phyloP scores from a whole-genome alignment of 208 protist genomes.

The Acanthamoeba triangularis region DNA sequence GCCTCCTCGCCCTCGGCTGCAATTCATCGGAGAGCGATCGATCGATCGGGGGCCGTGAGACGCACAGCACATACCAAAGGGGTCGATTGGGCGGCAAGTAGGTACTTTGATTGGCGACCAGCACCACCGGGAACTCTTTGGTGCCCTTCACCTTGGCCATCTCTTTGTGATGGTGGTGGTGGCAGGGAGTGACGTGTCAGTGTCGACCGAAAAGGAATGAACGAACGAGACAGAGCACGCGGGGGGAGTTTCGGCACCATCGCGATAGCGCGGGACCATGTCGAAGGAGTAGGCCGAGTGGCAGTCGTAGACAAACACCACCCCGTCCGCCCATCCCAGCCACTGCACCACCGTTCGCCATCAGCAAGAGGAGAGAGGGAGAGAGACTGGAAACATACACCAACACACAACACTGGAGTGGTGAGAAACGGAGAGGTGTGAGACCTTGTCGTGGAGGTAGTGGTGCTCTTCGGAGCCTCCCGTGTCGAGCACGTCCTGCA shows the following conservation, averaged over 20 bases:
- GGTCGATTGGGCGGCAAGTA: too few species aligned
- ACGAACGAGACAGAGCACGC: not conserved
- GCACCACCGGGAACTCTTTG: slow-evolving; percentile 69
- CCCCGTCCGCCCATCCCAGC: slow-evolving; percentile 51
- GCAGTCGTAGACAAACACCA: slow-evolving; percentile 54
- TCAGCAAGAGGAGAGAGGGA: not conserved
- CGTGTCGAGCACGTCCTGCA: slow-evolving; percentile 55
- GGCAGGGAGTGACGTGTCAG: not conserved
- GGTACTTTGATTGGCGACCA: slow-evolving; percentile 54
- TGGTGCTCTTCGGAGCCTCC: slow-evolving; percentile 48
- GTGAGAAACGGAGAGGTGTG: not conserved
- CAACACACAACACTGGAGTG: not conserved
- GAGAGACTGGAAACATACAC: not conserved
- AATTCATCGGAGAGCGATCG: not conserved
- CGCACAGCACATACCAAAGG: not conserved
- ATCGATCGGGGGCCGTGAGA: not conserved
- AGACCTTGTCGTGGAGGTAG: slow-evolving; percentile 52
- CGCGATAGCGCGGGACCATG: slow-evolving; percentile 48
- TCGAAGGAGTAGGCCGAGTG: slow-evolving; percentile 67
- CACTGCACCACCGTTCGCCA: not conserved
- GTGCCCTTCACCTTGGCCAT: slow-evolving; percentile 67
- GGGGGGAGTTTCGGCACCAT: not conserved
- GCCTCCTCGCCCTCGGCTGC: slow-evolving; percentile 45
- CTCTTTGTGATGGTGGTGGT: not conserved
- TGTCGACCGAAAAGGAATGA: not conserved